phyloP scores from a whole-genome alignment of 202 grass and related monocot species.

The Musa balbisiana region DNA sequence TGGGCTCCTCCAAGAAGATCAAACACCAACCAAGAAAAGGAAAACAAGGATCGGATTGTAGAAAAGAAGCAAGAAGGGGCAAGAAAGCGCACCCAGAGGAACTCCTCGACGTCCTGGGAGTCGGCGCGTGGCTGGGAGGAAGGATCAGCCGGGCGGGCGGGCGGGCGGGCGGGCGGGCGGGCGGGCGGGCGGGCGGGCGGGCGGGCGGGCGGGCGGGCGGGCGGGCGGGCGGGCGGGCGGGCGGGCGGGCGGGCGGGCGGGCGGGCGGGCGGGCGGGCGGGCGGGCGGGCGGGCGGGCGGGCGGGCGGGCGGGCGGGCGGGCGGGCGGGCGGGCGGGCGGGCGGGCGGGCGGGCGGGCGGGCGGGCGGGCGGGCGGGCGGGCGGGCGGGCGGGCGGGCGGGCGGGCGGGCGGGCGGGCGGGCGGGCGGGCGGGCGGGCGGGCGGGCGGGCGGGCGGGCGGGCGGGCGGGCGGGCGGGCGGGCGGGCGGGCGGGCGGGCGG shows the following conservation, averaged over 20 bases:
- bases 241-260: too few species aligned
- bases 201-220: too few species aligned
- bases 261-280: too few species aligned
- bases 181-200: not conserved
- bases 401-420: not conserved
- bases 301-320: too few species aligned
- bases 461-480: too few species aligned
- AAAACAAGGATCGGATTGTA: not conserved
- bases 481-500: too few species aligned
- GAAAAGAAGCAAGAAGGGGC: not conserved
- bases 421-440: too few species aligned
- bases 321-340: not conserved
- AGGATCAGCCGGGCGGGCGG: slow-evolving; percentile 11
- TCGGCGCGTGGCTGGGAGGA: slow-evolving; percentile 22
- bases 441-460: too few species aligned
- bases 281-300: too few species aligned
- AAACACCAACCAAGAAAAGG: slow-evolving; percentile 2
- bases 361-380: not conserved
- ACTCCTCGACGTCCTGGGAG: slow-evolving; percentile 52
- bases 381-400: too few species aligned
- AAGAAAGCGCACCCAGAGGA: slow-evolving; percentile 44
- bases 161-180: too few species aligned
- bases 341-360: too few species aligned
- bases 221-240: not conserved
- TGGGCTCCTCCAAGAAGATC: slow-evolving; percentile 24